phyloP scores from a whole-genome alignment of 2,329 filamentous ascomycete species.

The Huntiella moniliformis region DNA sequence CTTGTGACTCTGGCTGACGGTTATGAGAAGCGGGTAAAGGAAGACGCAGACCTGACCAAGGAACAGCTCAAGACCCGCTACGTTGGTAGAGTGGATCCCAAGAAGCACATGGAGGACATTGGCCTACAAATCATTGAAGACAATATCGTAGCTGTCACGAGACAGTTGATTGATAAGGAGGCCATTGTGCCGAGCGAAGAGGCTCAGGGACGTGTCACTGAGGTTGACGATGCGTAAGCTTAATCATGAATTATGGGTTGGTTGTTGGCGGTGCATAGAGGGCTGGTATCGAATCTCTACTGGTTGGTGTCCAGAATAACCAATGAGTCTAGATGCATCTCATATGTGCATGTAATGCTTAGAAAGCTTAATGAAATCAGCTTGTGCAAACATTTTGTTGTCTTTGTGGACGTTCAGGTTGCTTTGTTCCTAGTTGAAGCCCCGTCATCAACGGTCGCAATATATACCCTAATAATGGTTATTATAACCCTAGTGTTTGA shows the following conservation, averaged over 20 bases:
- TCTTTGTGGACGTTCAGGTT: no score
- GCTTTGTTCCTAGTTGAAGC: no score
- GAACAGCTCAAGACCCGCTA: conserved; percentile 98
- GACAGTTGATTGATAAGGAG: conserved; percentile 99
- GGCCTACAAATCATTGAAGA: conserved; percentile 95
- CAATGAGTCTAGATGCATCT: background rate
- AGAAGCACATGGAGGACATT: conserved; percentile 96
- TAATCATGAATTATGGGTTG: conserved; percentile 20
- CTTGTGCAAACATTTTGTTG: background rate
- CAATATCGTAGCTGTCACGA: conserved; percentile 95
- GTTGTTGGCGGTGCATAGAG: background rate
- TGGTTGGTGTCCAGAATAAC: background rate
- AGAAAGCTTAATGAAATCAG: conserved; percentile 4
- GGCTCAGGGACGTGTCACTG: conserved; percentile 41
- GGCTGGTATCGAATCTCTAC: background rate
- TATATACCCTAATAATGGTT: no score
- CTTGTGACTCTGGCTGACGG: conserved; percentile 81
- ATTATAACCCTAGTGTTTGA: no score
- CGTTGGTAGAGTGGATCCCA: conserved; percentile 94
- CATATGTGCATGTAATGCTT: background rate
- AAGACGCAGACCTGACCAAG: conserved; percentile 92
- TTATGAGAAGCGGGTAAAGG: conserved; percentile 97
- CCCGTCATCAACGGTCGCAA: no score
- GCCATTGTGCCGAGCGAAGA: conserved; percentile 70
- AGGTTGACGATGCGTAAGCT: conserved; percentile 40